Base-by-base conservation (phyloP, 257 asterid genomes). In the Nicotiana undulata region DNA sequence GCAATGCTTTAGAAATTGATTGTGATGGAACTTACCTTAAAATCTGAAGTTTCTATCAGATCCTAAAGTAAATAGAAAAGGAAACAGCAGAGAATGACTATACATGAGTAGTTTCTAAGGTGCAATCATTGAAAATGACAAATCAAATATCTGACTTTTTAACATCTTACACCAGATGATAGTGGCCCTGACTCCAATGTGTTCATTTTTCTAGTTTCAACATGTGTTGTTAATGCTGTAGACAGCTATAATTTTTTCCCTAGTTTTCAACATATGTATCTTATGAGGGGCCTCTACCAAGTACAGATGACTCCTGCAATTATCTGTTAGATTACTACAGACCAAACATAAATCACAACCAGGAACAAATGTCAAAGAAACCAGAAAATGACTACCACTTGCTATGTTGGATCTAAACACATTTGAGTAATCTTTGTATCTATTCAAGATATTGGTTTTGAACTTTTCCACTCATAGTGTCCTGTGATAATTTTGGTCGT, bases 121-220 rank as follows among this genome's bases (percentile, higher is more conserved):
- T 51, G 26, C 79, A 74, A 51, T 74, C 24, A 26, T 74, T 49
- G 79, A 74, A 49, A 74, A 74, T 74, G 79, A 49, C 61, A 49
- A 72, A 24, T 15, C 61, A 46, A 72, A 72, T 46, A 72, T 46
- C 13, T 46, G 59, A 46, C 24, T 7, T 46, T 72, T 22, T 46
- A 60, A 24, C 65, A 22, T 20, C 31, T 29, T 20, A 68, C 17
- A 51, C 1, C 55, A 51, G 4, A 51, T 13, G 56, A 13, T 51
- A 51, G 18, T 51, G 55, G 55, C 55, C 55, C 55, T 49, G 55
- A 44, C 20, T 70, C 37, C 59, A 16, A 26, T 74, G 44, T 49
- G 63, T 74, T 74, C 46, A 46, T 16, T 16, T 26, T 74, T 20
- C 63, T 26, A 26, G 63, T 74, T 72, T 49, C 63, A 74, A 49